A percentile compares a stretch with the other conserved stretches of the same genome.
Conservation (phyloP, 805 yeast species). For the Saturnispora mendoncae region DNA sequence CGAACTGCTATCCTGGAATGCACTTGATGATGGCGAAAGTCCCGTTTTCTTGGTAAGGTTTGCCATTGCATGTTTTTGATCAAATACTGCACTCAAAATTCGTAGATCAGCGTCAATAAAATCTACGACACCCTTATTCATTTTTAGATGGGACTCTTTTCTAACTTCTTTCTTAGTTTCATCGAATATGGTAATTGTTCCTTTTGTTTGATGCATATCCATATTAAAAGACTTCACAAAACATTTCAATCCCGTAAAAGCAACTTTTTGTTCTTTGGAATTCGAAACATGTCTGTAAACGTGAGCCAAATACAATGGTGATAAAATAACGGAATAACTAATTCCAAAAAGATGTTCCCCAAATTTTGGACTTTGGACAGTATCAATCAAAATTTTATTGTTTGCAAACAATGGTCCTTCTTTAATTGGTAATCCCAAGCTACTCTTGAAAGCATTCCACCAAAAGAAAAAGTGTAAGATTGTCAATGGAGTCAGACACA, state of each 20-base stretch:
- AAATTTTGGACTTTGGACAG: slow-evolving; percentile 24
- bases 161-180: slow-evolving; percentile 34
- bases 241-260: slow-evolving; percentile 65
- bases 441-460: slow-evolving; percentile 83
- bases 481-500: slow-evolving; percentile 66
- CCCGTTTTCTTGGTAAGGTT: slow-evolving; percentile 31
- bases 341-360: slow-evolving; percentile 49
- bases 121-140: slow-evolving; percentile 64
- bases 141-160: slow-evolving; percentile 45
- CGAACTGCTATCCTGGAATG: slow-evolving; percentile 17
- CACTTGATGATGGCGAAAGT: slow-evolving; percentile 13
- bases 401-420: slow-evolving; percentile 61
- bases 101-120: slow-evolving; percentile 62
- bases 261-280: slow-evolving; percentile 36
- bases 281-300: slow-evolving; percentile 44
- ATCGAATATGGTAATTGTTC: slow-evolving; percentile 27
- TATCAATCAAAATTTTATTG: slow-evolving; percentile 27
- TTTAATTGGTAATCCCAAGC: slow-evolving; percentile 69
- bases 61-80: slow-evolving; percentile 42
- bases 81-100: slow-evolving; percentile 53
- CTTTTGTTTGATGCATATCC: slow-evolving; percentile 60
- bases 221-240: slow-evolving; percentile 45
- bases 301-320: slow-evolving; percentile 70
- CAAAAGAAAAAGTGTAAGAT: slow-evolving; percentile 65
- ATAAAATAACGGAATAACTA: slow-evolving; percentile 65